These are phyloP conservation scores for Torulaspora pretoriensis DNA, from an alignment of 1,139 yeast species.

Conservation along the genomic window DNA sequence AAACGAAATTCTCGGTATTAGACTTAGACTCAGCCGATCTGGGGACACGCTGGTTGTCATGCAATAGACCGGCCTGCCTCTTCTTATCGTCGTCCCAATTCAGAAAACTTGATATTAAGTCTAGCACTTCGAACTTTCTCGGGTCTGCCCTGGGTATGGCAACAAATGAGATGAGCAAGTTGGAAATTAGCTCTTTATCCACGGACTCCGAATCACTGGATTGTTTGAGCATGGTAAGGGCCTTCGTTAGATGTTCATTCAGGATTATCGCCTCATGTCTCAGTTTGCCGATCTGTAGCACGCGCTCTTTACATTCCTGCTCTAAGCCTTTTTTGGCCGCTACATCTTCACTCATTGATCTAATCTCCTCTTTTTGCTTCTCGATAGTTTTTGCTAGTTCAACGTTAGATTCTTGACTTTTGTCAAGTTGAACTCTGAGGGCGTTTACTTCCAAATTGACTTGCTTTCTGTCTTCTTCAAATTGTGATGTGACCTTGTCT, in stretches of 20 bases:
- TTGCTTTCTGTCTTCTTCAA: conserved; percentile 16
- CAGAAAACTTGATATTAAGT: conserved; percentile 72
- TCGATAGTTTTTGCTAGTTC: conserved; percentile 15
- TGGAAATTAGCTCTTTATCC: conserved; percentile 84
- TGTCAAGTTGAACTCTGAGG: conserved; percentile 25
- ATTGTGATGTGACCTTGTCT: conserved; percentile 14
- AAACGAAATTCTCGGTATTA: conserved; percentile 67
- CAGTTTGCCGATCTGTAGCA: conserved; percentile 76
- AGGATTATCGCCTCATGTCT: conserved; percentile 94
- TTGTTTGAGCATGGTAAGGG: conserved; percentile 74
- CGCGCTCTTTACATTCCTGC: conserved; percentile 64
- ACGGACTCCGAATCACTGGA: conserved; percentile 69
- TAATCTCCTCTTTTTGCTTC: conserved; percentile 17
- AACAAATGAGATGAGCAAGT: conserved; percentile 76
- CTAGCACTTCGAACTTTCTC: conserved; percentile 87
- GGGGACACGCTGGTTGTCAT: conserved; percentile 33
- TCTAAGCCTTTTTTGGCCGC: conserved; percentile 40
- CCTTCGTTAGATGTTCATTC: conserved; percentile 90
- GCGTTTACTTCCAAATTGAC: conserved; percentile 23
- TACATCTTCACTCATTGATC: conserved; percentile 23
- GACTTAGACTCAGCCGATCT: conserved; percentile 30
- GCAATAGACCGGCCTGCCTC: conserved; percentile 74
- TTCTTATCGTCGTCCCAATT: conserved; percentile 86
- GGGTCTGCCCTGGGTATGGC: conserved; percentile 90
- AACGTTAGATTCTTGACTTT: conserved; percentile 16